Evolutionary conservation across 2,329 filamentous ascomycete species (phyloP).

Genomic region (Colletotrichum noveboracense): DNA sequence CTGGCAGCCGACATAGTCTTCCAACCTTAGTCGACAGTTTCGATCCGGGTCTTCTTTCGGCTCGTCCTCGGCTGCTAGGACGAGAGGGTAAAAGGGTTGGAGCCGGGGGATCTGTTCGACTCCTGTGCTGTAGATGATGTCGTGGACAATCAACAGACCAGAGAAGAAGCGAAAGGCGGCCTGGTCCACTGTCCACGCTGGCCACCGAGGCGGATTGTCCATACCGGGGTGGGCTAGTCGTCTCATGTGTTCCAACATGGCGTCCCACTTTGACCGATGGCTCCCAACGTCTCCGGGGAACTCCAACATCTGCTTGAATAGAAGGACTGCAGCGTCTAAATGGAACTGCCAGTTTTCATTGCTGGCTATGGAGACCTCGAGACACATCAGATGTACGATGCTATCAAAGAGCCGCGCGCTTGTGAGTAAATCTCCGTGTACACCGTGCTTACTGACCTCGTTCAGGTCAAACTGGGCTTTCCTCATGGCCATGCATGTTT

Average conservation of each 20-base stretch:
- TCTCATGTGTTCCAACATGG: neutral
- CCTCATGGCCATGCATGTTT: constrained; percentile 47
- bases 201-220: neutral
- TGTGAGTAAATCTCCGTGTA: constrained; percentile 33
- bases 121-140: constrained; percentile 53
- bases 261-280: neutral
- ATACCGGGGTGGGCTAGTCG: neutral
- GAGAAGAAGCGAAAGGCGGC: constrained; percentile 51
- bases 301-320: constrained; percentile 52
- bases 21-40: constrained; percentile 44
- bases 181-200: constrained; percentile 45
- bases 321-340: constrained; percentile 51
- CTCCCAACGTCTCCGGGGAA: constrained; percentile 26
- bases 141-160: constrained; percentile 50
- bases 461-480: constrained; percentile 48
- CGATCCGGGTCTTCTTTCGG: neutral
- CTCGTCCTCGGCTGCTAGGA: neutral
- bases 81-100: constrained; percentile 7
- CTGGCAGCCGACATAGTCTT: constrained; percentile 35
- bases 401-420: constrained; percentile 49
- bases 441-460: constrained; percentile 34
- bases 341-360: constrained; percentile 55
- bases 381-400: constrained; percentile 57
- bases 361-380: constrained; percentile 51
- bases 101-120: constrained; percentile 46